Percentiles rank a stretch among this genome's conserved stretches.
phyloP scores from a whole-genome alignment of 2,329 filamentous ascomycete species.

The Fusarium acutatum region DNA sequence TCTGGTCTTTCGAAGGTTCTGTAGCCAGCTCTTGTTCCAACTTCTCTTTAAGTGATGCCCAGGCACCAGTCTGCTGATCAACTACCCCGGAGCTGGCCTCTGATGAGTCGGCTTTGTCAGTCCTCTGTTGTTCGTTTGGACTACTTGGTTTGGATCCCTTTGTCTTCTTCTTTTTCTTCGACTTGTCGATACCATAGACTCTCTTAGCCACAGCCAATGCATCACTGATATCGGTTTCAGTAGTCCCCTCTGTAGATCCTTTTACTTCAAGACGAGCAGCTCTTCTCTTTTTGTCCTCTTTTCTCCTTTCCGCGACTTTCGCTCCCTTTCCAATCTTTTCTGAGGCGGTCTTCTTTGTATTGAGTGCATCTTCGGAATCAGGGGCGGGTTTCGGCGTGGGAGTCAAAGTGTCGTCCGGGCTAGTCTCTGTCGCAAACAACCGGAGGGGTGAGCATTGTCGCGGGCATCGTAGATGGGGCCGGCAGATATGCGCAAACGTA shows the following conservation, averaged over 20 bases:
- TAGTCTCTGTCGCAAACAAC: slow-evolving; percentile 25
- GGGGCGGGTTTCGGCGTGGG: background rate
- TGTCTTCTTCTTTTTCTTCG: background rate
- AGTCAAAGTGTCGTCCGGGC: background rate
- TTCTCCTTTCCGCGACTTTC: background rate
- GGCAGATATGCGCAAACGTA: slow-evolving; percentile 8
- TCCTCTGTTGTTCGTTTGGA: background rate
- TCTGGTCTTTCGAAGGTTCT: background rate
- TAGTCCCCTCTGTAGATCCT: background rate
- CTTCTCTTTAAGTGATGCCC: slow-evolving; percentile 43
- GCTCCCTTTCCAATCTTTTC: background rate
- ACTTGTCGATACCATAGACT: slow-evolving; percentile 35
- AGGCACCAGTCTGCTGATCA: slow-evolving; percentile 25
- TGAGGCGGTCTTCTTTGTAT: background rate
- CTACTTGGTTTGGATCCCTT: background rate
- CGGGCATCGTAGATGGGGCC: slow-evolving; percentile 5
- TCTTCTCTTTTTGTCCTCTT: background rate
- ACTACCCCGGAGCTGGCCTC: background rate
- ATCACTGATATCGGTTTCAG: slow-evolving; percentile 29
- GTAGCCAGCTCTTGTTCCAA: slow-evolving; percentile 29
- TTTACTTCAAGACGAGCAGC: background rate
- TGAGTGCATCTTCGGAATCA: background rate
- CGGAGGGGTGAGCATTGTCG: slow-evolving; percentile 11
- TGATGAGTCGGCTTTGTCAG: background rate
- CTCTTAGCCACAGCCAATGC: slow-evolving; percentile 36